phyloP scores from a whole-genome alignment of 2,329 filamentous ascomycete species.

The Aspergillus sp. region DNA sequence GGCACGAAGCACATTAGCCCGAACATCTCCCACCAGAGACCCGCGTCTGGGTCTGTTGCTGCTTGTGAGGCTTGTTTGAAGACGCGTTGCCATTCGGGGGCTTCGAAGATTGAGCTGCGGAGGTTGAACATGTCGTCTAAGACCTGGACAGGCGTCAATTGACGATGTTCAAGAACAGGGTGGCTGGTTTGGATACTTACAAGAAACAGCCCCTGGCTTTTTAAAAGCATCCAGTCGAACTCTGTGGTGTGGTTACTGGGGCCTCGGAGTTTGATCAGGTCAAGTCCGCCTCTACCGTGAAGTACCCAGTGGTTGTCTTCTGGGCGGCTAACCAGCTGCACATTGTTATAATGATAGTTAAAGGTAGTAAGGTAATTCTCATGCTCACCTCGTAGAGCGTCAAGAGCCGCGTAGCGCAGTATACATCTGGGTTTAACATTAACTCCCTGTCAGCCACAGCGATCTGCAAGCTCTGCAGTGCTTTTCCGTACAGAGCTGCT shows the following conservation, averaged over 20 bases:
- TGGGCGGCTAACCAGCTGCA: neutral
- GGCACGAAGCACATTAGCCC: neutral
- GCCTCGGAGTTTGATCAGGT: neutral
- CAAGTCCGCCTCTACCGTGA: neutral
- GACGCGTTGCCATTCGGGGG: neutral
- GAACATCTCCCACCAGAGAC: neutral
- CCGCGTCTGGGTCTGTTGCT: neutral
- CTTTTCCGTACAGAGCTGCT: neutral
- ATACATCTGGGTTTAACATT: neutral
- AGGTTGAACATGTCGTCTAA: neutral
- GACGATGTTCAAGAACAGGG: neutral
- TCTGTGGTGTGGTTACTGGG: neutral
- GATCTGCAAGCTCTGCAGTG: neutral
- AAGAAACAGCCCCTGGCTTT: neutral
- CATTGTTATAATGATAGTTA: neutral
- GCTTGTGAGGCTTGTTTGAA: neutral
- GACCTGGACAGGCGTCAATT: neutral
- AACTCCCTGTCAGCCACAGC: neutral
- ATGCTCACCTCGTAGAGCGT: neutral
- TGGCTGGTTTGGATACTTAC: neutral
- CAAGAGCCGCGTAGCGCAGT: neutral
- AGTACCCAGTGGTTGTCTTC: neutral
- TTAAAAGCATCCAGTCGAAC: neutral
- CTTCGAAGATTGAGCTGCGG: neutral
- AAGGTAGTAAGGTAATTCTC: neutral